Evolutionary conservation across 2,329 filamentous ascomycete species (phyloP).

Genomic region (Capronia epimyces): DNA sequence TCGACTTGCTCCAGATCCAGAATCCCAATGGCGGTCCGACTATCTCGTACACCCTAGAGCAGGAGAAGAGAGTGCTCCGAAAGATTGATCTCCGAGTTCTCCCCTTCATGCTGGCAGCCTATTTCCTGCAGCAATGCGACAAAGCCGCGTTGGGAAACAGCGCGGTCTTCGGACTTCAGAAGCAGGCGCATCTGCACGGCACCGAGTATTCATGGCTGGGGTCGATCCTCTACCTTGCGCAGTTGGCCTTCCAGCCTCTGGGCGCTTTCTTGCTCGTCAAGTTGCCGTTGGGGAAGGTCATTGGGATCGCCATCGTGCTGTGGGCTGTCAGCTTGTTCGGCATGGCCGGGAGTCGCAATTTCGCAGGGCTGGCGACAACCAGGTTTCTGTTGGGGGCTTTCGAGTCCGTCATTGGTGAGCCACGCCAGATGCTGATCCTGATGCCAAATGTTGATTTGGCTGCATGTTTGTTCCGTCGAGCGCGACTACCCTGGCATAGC

Average conservation of each 20-base stretch:
- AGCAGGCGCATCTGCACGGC: conserved; percentile 47
- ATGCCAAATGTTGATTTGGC: no score
- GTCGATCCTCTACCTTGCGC: conserved; percentile 67
- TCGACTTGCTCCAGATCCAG: no score
- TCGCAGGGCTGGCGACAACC: not conserved
- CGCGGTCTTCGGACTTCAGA: conserved; percentile 57
- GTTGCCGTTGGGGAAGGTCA: conserved; percentile 56
- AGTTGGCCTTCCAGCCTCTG: conserved; percentile 53
- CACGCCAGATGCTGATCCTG: not conserved
- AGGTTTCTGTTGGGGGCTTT: not conserved
- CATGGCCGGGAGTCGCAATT: conserved; percentile 39
- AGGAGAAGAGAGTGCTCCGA: conserved; percentile 18
- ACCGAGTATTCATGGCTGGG: conserved; percentile 64
- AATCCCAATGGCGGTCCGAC: no score
- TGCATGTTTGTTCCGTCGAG: no score
- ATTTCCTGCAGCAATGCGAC: conserved; percentile 56
- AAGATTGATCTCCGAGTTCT: conserved; percentile 49
- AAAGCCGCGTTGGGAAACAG: conserved; percentile 54
- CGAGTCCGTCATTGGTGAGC: not conserved
- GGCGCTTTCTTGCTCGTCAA: conserved; percentile 53
- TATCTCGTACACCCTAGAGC: no score
- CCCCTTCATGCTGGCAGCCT: conserved; percentile 50
- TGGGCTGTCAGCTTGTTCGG: conserved; percentile 49
- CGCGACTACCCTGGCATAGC: no score
- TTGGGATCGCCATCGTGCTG: conserved; percentile 46